Conservation (phyloP, 495 filamentous ascomycete species). For the Hapsidospora chrysogenum region DNA sequence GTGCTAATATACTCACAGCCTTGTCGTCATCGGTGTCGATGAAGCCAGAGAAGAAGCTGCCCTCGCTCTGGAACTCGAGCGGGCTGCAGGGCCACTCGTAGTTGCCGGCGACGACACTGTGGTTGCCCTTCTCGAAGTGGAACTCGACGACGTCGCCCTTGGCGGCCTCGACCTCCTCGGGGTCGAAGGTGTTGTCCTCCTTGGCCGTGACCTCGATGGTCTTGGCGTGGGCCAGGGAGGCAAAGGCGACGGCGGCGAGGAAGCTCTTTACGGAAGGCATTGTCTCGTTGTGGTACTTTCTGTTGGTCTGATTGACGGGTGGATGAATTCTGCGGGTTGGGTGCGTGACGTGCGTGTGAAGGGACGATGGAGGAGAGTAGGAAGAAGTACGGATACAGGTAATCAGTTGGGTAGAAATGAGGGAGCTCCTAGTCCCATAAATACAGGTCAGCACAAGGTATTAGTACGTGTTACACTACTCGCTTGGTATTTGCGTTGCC, state of each 20-base stretch:
- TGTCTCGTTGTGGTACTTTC: no score
- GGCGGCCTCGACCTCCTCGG: constrained; percentile 16
- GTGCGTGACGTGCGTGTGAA: no score
- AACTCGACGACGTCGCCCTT: constrained; percentile 35
- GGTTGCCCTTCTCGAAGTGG: constrained; percentile 30
- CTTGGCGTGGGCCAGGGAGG: constrained; percentile 7
- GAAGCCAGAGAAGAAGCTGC: constrained; percentile 31
- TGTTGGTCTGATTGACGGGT: no score
- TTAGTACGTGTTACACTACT: no score
- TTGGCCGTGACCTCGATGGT: constrained; percentile 10
- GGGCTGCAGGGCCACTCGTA: constrained; percentile 31
- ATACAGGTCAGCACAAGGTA: no score
- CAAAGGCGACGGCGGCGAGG: constrained; percentile 5
- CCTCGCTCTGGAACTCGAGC: constrained; percentile 5
- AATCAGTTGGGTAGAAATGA: no score
- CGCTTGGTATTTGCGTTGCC: no score
- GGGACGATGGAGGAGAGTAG: background rate
- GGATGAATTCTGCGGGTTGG: no score
- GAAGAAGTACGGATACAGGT: background rate
- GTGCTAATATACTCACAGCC: constrained; percentile 6
- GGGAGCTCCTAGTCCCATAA: no score
- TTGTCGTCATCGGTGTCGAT: constrained; percentile 11
- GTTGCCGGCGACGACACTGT: constrained; percentile 29
- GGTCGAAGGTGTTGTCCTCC: constrained; percentile 13
- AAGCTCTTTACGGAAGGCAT: constrained; percentile 4